Evolutionary conservation across 176 grass and related monocot genomes (phyloP), one percentile per base, ranked within the genome.

Genomic region (Rhynchospora breviuscula): DNA sequence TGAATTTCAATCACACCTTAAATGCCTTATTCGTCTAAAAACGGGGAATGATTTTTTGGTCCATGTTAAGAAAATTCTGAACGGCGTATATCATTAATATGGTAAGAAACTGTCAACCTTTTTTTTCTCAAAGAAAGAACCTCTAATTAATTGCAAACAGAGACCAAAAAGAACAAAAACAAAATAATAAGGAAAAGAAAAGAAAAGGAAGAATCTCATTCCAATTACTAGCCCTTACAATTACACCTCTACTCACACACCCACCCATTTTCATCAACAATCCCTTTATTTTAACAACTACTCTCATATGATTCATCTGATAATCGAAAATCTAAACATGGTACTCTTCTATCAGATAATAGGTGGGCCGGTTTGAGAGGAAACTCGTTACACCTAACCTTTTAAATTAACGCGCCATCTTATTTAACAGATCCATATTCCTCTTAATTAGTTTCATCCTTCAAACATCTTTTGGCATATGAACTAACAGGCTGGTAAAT

Each of bases 391-490:
- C 90, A 94, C 84, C 46, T 81, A 43, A 94, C 53, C 64, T 91
- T 87, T 91, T 72, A 86, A 89, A 78, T 72, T 59, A 81, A 93
- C 68, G 82, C 92, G 26, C 94, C 69, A 83, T 89, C 49, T 54
- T 82, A 85, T 65, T 84, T 54, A 94, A 68, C 48, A 91, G 84
- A 58, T 81, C 84, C 84, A 83, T 84, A 51, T 92, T 97, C 26
- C 31, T 84, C 59, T 84, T 86, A 61, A 97, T 86, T 60, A 92
- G 31, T 4, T 62, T 66, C 10, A 76, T 87, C 47, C 75, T 92
- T 17, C 68, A 63, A 45, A 18, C 15, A 94, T 91, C 15, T 97
- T 91, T 94, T 4, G 94, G 91, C 94, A 97, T 97, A 87, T 94
- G 91, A 5, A 94, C 83, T 87, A 97, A 94, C 79, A 94, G 78